Conservation (phyloP, 768 basidiomycete genomes). For the Clathrus columnatus region DNA sequence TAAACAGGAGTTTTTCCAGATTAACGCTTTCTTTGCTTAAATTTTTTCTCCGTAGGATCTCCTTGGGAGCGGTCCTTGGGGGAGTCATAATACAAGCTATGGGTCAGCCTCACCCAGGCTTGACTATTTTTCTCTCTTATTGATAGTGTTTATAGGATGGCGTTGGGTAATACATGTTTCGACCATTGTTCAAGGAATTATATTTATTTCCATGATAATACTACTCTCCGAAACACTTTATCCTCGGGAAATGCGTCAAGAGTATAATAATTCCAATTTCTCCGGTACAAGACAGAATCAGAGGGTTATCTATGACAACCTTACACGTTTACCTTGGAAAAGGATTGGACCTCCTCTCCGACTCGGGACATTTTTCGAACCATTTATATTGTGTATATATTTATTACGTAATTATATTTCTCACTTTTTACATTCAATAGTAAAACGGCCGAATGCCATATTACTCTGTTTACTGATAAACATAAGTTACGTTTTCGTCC, state of each 20-base stretch:
- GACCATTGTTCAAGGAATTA: not conserved
- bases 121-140: not conserved
- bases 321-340: not conserved
- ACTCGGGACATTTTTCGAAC: not conserved
- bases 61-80: not conserved
- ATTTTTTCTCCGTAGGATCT: constrained; percentile 11
- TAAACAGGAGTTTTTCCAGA: constrained; percentile 11
- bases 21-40: constrained; percentile 12
- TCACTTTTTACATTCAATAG: not conserved
- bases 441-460: not conserved
- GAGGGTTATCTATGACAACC: not conserved
- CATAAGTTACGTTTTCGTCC: not conserved
- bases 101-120: not conserved
- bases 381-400: not conserved
- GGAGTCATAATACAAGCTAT: not conserved
- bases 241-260: not conserved
- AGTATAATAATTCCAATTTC: no score
- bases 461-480: not conserved
- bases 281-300: not conserved
- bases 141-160: not conserved
- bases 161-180: not conserved
- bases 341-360: not conserved
- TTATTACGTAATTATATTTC: not conserved
- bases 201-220: not conserved
- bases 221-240: not conserved